A percentile compares a stretch with the other conserved stretches of the same genome.
These are phyloP conservation scores for Pichia sp. DNA, from an alignment of 1,139 yeast genomes.

Conservation along the genomic window DNA sequence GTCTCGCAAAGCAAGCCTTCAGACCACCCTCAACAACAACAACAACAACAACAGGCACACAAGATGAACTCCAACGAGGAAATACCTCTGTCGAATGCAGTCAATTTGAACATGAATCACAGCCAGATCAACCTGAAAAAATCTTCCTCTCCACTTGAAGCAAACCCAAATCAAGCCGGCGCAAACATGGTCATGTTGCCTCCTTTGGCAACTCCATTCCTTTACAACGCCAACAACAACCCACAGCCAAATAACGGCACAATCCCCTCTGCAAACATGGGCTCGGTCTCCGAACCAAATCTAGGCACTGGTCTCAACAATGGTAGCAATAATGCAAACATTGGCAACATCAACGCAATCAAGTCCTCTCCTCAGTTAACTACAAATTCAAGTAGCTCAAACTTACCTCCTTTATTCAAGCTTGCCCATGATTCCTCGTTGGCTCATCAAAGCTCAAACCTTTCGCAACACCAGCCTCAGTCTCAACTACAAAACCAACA, in stretches of 20 bases:
- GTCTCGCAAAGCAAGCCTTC: not conserved
- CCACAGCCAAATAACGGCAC: not conserved
- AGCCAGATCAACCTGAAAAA: not conserved
- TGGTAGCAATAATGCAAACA: not conserved
- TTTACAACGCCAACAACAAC: constrained; percentile 1
- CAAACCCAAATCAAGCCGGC: not conserved
- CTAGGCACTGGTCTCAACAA: not conserved
- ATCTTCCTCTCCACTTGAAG: not conserved
- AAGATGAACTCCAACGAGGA: constrained; percentile 4
- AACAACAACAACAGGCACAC: not conserved
- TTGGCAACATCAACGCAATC: not conserved
- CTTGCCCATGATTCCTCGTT: constrained; percentile 22
- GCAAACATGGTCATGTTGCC: constrained; percentile 1
- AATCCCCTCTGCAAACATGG: not conserved
- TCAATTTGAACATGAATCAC: constrained; percentile 8
- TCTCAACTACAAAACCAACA: not conserved
- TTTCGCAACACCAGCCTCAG: not conserved
- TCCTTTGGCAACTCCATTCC: constrained; percentile 9
- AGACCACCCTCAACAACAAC: constrained; percentile 1
- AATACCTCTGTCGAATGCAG: constrained; percentile 15
- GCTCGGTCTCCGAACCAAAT: not conserved
- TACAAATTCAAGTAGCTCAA: not conserved
- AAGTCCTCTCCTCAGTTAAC: not conserved
- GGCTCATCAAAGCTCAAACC: constrained; percentile 12
- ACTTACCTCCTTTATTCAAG: constrained; percentile 28